Evolutionary conservation across 306 rosid genomes (phyloP), one percentile per base, ranked within the genome.

Genomic region (Glycine soja): DNA sequence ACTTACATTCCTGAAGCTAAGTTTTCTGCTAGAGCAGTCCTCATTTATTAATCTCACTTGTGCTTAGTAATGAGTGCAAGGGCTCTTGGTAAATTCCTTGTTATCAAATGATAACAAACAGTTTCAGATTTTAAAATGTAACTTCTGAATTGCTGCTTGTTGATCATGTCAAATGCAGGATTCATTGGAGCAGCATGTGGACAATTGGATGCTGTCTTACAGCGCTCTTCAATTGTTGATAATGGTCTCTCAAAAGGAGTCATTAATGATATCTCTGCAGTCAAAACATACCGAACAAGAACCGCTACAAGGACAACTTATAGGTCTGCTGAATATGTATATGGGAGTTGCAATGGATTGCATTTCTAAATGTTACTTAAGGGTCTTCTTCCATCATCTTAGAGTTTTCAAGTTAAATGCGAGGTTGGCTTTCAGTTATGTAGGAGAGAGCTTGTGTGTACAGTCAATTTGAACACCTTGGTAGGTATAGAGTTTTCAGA

Each of bases 121-220:
- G 16, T 74, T 42, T 42, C 12, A 54, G 62, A 45, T 74, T 59
- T 13, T 72, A 62, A 34, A 62, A 62, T 5, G 10, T 32, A 50
- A 24, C 84, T 59, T 82, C 0, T 56, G 72, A 34, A 50, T 74
- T 53, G 65, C 3, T 42, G 68, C 9, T 52, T 68, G 47, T 19
- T 48, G 58, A 59, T 62, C 10, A 18, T 81, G 79, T 56, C 16
- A 70, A 81, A 24, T 80, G 71, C 84, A 94, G 98, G 98, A 72
- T 92, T 95, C 36, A 83, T 92, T 48, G 95, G 88, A 58, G 97
- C 98, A 13, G 89, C 97, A 80, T 84, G 98, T 56, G 88, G 97
- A 62, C 77, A 90, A 80, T 71, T 91, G 79, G 97, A 90, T 63
- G 80, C 75, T 57, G 76, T 87, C 24, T 78, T 90, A 43, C 92